Conservation (phyloP, 345 rosid species). For the Turritis glabra region DNA sequence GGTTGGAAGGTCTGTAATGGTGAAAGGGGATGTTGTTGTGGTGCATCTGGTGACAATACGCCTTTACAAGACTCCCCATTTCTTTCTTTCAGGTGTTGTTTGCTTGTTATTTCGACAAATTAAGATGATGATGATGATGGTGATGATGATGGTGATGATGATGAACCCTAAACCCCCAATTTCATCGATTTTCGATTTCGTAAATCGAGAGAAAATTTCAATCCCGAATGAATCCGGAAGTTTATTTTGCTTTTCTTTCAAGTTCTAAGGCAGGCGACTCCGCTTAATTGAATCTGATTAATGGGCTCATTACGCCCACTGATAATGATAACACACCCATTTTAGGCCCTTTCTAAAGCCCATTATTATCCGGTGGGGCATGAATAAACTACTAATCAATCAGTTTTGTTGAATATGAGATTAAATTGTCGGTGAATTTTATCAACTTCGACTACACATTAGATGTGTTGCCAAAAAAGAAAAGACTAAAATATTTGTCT, state of each 20-base stretch:
- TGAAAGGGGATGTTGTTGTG: conserved; percentile 28
- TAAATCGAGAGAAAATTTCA: too few species aligned
- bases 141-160: neutral
- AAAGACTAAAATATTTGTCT: too few species aligned
- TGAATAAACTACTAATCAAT: too few species aligned
- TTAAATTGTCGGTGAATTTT: too few species aligned
- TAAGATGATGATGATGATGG: neutral
- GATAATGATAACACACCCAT: neutral
- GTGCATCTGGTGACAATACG: conserved; percentile 21
- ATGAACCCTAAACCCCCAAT: conserved; percentile 1
- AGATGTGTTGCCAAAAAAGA: too few species aligned
- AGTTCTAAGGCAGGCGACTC: neutral
- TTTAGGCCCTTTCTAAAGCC: neutral
- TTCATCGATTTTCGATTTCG: neutral
- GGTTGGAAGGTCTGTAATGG: conserved; percentile 35
- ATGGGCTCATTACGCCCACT: conserved; percentile 7
- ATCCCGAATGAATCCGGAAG: too few species aligned
- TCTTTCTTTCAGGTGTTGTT: too few species aligned
- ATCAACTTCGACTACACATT: too few species aligned
- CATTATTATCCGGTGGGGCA: neutral
- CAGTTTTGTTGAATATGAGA: too few species aligned
- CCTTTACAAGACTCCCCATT: conserved; percentile 5
- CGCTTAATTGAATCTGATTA: too few species aligned
- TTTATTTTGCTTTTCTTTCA: neutral
- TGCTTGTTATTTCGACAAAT: conserved; percentile 9